Base-by-base conservation (phyloP, 441 rosid genomes). In the Gossypium trilobum region DNA sequence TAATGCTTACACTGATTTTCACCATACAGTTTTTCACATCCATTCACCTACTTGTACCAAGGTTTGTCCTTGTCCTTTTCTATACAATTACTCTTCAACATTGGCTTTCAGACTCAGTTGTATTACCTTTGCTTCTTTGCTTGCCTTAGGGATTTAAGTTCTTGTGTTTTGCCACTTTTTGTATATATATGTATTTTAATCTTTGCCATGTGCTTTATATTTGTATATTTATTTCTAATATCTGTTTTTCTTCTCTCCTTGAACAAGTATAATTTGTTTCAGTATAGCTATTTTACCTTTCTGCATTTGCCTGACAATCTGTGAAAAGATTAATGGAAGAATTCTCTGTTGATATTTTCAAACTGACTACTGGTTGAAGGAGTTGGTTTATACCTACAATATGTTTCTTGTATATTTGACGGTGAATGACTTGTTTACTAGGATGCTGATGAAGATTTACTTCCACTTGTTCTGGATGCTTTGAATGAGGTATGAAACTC, bases 1-100 rank as follows among this genome's bases (percentile, higher is more conserved):
- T 70, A 95, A 95, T 84, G 98, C 99, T 63, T 95, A 95, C 88
- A 95, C 99, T 46, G 99, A 95, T 87, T 95, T 95, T 84, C 98
- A 92, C 82, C 99, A 95, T 78, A 95, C 99, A 59, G 99, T 95
- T 67, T 95, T 95, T 83, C 99, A 95, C 86, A 91, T 95, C 73
- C 98, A 95, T 86, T 92, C 99, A 72, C 98, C 99, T 51, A 87
- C 94, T 56, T 80, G 80, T 80, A 77, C 93, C 74, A 92, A 91
- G 99, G 97, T 92, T 79, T 75, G 85, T 70, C 52, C 7, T 44
- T 23, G 27, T 29, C 61, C 22, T 57, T 73, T 73, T 31, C 36
- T 9, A 23, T 68, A 66, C 10, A 13, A 16, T 23, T 77, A 25
- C 44, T 74, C 70, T 44, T 80, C 64, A 71, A 68, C 58, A 65